phyloP scores from a whole-genome alignment of 1,139 yeast species.

The Hemisphaericaspora subhashii region DNA sequence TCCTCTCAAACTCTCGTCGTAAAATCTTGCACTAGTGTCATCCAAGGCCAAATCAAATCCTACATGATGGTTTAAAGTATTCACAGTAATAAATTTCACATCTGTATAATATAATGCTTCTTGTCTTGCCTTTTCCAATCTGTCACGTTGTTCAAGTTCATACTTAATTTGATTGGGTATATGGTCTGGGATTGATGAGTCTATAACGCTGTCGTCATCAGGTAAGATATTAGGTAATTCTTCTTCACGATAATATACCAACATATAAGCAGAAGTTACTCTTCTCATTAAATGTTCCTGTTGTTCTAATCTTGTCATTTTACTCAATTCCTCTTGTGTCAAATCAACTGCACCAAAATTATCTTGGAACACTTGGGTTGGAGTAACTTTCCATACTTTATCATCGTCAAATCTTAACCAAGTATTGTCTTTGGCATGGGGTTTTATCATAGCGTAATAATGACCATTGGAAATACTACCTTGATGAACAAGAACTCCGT shows the following conservation, averaged over 20 bases:
- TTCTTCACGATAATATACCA: conserved; percentile 80
- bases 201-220: conserved; percentile 46
- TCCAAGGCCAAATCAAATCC: conserved; percentile 82
- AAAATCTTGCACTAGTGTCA: conserved; percentile 43
- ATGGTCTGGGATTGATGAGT: conserved; percentile 59
- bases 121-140: conserved; percentile 63
- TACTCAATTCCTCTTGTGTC: conserved; percentile 45
- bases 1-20: conserved; percentile 48
- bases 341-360: conserved; percentile 82
- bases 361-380: conserved; percentile 83
- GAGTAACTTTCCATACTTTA: conserved; percentile 83
- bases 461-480: conserved; percentile 97
- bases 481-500: conserved; percentile 92
- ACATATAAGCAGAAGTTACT: conserved; percentile 95
- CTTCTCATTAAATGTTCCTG: conserved; percentile 67
- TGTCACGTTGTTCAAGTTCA: conserved; percentile 58
- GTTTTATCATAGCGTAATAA: conserved; percentile 90
- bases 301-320: conserved; percentile 57
- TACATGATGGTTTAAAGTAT: conserved; percentile 56
- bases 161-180: conserved; percentile 63
- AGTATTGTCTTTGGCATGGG: conserved; percentile 55
- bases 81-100: conserved; percentile 53
- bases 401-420: conserved; percentile 98
- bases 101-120: conserved; percentile 77
- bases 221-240: conserved; percentile 60